Percentiles rank a stretch among this genome's conserved stretches.
phyloP scores from a whole-genome alignment of 2,329 filamentous ascomycete species.

The Davidsoniella australis region DNA sequence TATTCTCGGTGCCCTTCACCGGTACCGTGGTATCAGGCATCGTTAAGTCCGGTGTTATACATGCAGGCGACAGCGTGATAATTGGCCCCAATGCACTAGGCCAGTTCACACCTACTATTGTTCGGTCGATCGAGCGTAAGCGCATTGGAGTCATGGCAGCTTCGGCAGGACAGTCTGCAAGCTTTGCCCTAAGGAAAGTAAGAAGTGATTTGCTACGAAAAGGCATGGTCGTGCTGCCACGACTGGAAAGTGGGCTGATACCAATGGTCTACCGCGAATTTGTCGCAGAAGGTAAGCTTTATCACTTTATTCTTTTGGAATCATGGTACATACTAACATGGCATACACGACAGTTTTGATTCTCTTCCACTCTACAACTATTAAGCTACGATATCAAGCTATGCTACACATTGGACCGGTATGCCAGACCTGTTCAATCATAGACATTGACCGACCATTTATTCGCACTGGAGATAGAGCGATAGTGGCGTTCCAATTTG shows the following conservation, averaged over 20 bases:
- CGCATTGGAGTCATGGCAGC: constrained; percentile 75
- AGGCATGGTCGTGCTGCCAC: constrained; percentile 91
- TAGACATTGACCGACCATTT: constrained; percentile 90
- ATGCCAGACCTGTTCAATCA: constrained; percentile 89
- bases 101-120: constrained; percentile 70
- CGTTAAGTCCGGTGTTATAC: constrained; percentile 71
- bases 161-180: constrained; percentile 80
- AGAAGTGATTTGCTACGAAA: constrained; percentile 86
- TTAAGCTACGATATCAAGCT: constrained; percentile 90
- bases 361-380: constrained; percentile 87
- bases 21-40: constrained; percentile 93
- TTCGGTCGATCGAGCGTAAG: constrained; percentile 90
- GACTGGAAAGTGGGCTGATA: constrained; percentile 49
- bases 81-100: constrained; percentile 83
- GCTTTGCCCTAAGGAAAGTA: constrained; percentile 76
- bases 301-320: background rate
- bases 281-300: constrained; percentile 49
- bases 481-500: constrained; percentile 82
- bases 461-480: constrained; percentile 93
- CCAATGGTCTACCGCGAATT: constrained; percentile 59
- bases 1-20: constrained; percentile 92
- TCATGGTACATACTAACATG: background rate
- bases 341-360: constrained; percentile 51
- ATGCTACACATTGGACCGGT: constrained; percentile 96
- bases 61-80: constrained; percentile 76